Base-by-base conservation (phyloP, 306 rosid species). In the Morella rubra region DNA sequence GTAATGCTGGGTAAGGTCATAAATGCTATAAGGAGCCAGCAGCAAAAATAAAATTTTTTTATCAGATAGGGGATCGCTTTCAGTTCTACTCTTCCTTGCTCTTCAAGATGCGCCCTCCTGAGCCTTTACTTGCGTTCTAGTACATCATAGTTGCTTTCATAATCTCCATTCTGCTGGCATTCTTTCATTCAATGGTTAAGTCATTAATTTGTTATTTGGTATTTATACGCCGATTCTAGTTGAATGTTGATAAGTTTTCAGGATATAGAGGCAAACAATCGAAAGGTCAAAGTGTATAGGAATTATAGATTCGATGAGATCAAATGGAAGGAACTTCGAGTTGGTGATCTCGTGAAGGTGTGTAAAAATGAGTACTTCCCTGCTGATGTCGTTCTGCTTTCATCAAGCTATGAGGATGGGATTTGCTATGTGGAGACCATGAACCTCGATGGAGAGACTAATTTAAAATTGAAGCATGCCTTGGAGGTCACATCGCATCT, bases 371-470 rank as follows among this genome's bases (percentile, higher is more conserved):
- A 93, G 76, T 93, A 87, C 77, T 93, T 93, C 84, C 96, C 97
- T 41, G 90, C 97, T 40, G 97, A 93, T 87, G 82, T 90, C 78
- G 83, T 90, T 77, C 81, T 93, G 79, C 92, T 93, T 83, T 90
- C 92, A 1, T 93, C 97, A 15, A 85, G 90, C 81, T 85, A 83
- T 11, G 93, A 78, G 22, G 97, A 93, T 64, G 93, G 96, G 6
- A 83, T 93, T 79, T 93, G 97, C 77, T 90, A 90, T 79, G 97
- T 93, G 5, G 93, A 93, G 74, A 93, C 96, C 18, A 90, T 89
- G 96, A 93, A 93, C 84, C 96, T 93, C 55, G 97, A 93, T 67
- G 97, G 96, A 79, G 97, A 93, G 83, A 93, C 97, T 47, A 93
- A 93, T 87, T 87, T 93, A 71, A 93, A 93, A 76, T 45, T 93